Evolutionary conservation across 331 rosid genomes (phyloP).

Genomic region (Stylosanthes scabra): DNA sequence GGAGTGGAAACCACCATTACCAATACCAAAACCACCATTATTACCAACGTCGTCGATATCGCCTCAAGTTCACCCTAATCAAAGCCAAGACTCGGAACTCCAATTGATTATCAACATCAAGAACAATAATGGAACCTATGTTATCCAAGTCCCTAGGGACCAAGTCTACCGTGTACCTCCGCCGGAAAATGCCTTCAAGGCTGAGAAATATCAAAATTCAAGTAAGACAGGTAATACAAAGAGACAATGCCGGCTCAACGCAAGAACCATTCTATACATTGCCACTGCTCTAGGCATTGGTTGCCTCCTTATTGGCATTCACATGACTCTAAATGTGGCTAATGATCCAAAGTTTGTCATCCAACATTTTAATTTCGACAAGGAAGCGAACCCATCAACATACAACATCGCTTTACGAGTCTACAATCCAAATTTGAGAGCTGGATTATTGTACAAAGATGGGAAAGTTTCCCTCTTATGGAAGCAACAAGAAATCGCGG

Average conservation of each 20-base stretch:
- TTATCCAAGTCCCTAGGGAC: constrained; percentile 18
- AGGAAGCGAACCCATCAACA: not conserved
- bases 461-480: constrained; percentile 40
- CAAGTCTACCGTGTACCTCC: not conserved
- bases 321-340: constrained; percentile 1
- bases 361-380: constrained; percentile 9
- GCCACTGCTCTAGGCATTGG: constrained; percentile 1
- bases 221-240: not conserved
- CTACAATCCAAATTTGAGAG: constrained; percentile 33
- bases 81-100: not conserved
- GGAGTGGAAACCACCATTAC: not conserved
- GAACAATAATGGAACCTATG: not conserved
- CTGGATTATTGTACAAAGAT: constrained; percentile 44
- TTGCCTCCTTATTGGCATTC: not conserved
- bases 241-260: not conserved
- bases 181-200: constrained; percentile 18
- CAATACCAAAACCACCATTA: no score
- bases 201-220: constrained; percentile 31
- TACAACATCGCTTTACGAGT: constrained; percentile 37
- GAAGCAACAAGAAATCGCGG: constrained; percentile 31
- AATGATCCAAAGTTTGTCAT: constrained; percentile 40
- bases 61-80: not conserved
- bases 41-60: not conserved
- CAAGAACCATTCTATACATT: constrained; percentile 17
- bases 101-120: not conserved